A percentile compares a stretch with the other conserved stretches of the same genome.
Evolutionary conservation across 2,329 filamentous ascomycete species (phyloP).

Genomic region (Pochonia chlamydosporia): DNA sequence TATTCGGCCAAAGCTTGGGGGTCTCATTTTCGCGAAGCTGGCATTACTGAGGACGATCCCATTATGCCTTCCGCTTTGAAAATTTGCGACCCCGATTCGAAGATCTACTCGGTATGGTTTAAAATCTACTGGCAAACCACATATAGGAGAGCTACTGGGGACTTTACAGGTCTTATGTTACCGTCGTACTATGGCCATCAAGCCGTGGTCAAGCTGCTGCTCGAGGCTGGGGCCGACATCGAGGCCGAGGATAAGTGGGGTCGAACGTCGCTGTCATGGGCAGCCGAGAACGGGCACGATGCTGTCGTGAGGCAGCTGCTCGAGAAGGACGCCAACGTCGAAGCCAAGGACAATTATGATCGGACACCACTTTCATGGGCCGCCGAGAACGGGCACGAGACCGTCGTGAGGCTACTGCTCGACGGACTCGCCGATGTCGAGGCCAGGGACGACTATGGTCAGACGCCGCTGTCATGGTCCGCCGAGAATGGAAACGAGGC

Average conservation of each 20-base stretch:
- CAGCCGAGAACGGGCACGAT: neutral
- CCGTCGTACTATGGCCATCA: constrained; percentile 6
- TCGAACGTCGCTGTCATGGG: neutral
- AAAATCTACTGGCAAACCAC: constrained; percentile 1
- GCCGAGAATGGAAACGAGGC: constrained; percentile 7
- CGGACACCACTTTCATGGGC: constrained; percentile 4
- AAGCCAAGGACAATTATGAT: constrained; percentile 1
- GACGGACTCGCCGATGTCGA: neutral
- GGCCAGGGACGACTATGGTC: neutral
- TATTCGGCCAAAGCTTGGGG: constrained; percentile 18
- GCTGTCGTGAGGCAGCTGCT: neutral
- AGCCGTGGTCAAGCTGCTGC: constrained; percentile 3
- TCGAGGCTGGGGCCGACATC: constrained; percentile 8
- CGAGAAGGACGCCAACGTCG: neutral
- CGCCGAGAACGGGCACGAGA: constrained; percentile 6
- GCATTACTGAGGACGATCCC: constrained; percentile 4
- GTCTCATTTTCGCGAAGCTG: constrained; percentile 14
- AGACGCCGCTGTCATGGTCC: constrained; percentile 3
- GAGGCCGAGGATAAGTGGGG: neutral
- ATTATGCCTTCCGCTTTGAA: constrained; percentile 7
- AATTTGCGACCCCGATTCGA: constrained; percentile 12
- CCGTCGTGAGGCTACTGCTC: constrained; percentile 7
- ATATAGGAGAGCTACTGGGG: neutral
- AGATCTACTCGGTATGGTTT: constrained; percentile 6
- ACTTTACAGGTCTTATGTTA: constrained; percentile 5